Base-by-base conservation (phyloP, 164 flowering plant species). In the Amborella trichopoda region DNA sequence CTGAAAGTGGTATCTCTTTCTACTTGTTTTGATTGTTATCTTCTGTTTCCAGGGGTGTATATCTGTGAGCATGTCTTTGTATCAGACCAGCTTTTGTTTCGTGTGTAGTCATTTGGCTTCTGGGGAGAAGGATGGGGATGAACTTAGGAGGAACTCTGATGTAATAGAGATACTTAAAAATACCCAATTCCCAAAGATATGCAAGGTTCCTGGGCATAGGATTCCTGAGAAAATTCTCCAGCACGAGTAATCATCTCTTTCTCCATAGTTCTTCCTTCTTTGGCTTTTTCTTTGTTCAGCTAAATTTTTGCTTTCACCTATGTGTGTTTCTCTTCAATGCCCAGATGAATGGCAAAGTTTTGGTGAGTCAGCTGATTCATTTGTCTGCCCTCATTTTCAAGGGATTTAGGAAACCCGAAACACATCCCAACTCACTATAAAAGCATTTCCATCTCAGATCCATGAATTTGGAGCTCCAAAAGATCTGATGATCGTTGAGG, bases 81-180 rank as follows among this genome's bases (percentile, higher is more conserved):
- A 73, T 48, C 72, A 61, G 51, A 86, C 95, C 33, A 86, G 76
- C 70, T 73, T 86, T 52, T 86, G 95, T 58, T 83, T 86, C 39
- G 55, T 86, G 17, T 80, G 93, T 73, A 76, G 89, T 53, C 95
- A 38, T 38, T 38, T 38, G 41, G 20, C 41, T 22, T 38, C 41
- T 38, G 41, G 41, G 16, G 41, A 38, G 69, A 80, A 73, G 61
- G 93, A 83, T 60, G 95, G 95, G 1, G 93, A 86, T 45, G 93
- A 83, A 65, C 72, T 73, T 17, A 52, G 84, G 50, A 73, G 95
- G 47, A 86, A 86, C 45, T 58, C 50, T 10, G 93, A 86, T 48
- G 95, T 83, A 10, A 58, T 71, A 3, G 93, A 86, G 59, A 86
- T 75, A 47, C 64, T 86, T 14, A 83, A 66, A 25, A 73, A 56